Evolutionary conservation across 805 yeast species (phyloP), one percentile per base, ranked within the genome.

Genomic region (Alloascoidea africana): DNA sequence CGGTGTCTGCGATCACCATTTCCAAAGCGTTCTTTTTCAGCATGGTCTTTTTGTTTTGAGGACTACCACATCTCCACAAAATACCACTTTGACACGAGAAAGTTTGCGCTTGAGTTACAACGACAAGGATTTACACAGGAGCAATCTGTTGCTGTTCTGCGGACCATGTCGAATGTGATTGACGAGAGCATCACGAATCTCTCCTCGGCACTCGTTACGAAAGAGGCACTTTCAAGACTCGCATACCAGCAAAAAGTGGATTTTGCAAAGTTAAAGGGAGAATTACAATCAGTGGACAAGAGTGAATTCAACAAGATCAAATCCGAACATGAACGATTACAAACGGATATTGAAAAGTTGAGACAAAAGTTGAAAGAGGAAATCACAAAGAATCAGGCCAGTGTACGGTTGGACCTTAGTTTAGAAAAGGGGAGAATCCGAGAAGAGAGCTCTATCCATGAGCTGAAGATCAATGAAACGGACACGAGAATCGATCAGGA

Each of bases 241-340:
- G 80, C 95, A 3, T 91, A 91, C 56, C 95, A 89, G 54, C 97
- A 91, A 50, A 84, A 89, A 48, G 96, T 91, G 19, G 97, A 91
- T 53, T 89, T 91, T 65, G 91, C 96, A 30, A 89, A 89, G 52
- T 68, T 91, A 42, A 79, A 87, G 51, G 94, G 95, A 19, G 97
- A 89, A 54, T 66, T 91, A 33, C 87, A 85, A 48, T 76, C 85
- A 36, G 72, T 84, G 56, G 97, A 91, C 59, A 75, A 76, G 52
- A 70, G 85, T 17, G 97, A 91, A 50, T 81, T 83, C 51, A 76
- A 81, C 41, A 73, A 74, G 37, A 68, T 89, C 42, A 76, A 79
- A 49, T 82, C 79, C 50, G 96, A 91, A 53, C 89, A 83, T 51
- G 97, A 89, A 48, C 67, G 85, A 38, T 65, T 91, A 27, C 67